Conservation (phyloP, 116 monocot species). For the Trichopus zeylanicus region DNA sequence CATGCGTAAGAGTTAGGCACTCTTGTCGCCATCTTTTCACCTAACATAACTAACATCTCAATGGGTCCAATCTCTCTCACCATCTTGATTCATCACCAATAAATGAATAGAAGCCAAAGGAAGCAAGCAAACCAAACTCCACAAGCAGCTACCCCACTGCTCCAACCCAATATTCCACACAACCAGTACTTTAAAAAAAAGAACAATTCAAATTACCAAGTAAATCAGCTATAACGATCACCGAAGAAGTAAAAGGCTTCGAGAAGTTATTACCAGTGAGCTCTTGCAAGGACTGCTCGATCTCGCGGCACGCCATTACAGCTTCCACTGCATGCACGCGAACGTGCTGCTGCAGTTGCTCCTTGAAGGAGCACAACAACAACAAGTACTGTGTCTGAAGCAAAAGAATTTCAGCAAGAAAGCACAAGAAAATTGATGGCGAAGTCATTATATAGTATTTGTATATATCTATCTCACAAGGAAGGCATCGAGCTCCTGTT, state of each 20-base stretch:
- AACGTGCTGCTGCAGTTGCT: constrained; percentile 95
- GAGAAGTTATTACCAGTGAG: constrained; percentile 1
- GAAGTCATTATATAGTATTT: too few species aligned
- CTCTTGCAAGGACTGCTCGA: too few species aligned
- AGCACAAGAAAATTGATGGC: not conserved
- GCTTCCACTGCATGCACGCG: constrained; percentile 94
- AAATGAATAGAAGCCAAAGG: too few species aligned
- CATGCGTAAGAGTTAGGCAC: too few species aligned
- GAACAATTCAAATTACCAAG: not conserved
- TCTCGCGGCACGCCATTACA: constrained; percentile 81
- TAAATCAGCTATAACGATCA: not conserved
- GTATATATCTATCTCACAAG: constrained; percentile 1
- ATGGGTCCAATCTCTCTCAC: constrained; percentile 3
- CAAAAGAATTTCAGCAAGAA: too few species aligned
- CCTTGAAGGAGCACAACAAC: constrained; percentile 78
- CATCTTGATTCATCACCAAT: too few species aligned
- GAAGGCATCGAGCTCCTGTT: too few species aligned
- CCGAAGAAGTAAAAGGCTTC: not conserved
- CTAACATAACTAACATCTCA: constrained; percentile 29
- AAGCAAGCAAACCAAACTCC: not conserved
- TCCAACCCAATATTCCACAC: too few species aligned
- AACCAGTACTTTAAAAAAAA: too few species aligned
- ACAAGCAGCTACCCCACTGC: too few species aligned
- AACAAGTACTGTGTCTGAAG: too few species aligned
- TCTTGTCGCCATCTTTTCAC: constrained; percentile 7